Evolutionary conservation across 192 early-diverging fungal species (phyloP).

Genomic region (Coemansia sp.): DNA sequence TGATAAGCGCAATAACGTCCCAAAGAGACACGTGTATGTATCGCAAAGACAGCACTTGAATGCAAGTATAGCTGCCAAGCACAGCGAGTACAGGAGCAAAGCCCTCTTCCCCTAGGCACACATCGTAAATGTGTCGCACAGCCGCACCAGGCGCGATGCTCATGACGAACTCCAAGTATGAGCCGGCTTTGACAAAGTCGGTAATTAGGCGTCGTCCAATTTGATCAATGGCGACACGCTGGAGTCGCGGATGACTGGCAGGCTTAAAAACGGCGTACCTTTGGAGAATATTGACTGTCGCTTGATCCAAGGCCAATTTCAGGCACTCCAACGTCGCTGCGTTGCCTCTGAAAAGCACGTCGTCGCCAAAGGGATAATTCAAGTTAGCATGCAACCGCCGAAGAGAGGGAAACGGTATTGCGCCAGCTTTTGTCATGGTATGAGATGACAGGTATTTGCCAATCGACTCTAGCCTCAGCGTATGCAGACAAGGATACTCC

Average conservation of each 20-base stretch:
- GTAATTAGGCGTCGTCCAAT: background rate
- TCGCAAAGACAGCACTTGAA: background rate
- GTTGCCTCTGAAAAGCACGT: constrained; percentile 4
- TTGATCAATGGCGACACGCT: background rate
- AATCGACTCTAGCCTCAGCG: background rate
- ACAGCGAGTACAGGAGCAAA: background rate
- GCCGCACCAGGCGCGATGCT: background rate
- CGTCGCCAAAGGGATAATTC: constrained; percentile 11
- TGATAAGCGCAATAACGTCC: background rate
- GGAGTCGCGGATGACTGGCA: background rate
- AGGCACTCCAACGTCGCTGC: background rate
- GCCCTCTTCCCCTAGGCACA: background rate
- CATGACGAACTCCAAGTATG: background rate
- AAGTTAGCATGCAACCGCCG: background rate
- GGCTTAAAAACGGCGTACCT: background rate
- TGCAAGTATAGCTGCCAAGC: background rate
- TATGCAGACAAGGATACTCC: background rate
- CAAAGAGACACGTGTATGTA: background rate
- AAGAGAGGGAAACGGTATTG: constrained; percentile 5
- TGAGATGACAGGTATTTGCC: background rate
- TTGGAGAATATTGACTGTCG: background rate
- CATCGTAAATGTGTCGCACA: background rate
- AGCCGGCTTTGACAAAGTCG: background rate
- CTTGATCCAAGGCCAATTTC: no score
- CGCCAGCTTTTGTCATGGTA: no score